Evolutionary conservation across 495 filamentous ascomycete species (phyloP).

Genomic region (Filosporella fistucella): DNA sequence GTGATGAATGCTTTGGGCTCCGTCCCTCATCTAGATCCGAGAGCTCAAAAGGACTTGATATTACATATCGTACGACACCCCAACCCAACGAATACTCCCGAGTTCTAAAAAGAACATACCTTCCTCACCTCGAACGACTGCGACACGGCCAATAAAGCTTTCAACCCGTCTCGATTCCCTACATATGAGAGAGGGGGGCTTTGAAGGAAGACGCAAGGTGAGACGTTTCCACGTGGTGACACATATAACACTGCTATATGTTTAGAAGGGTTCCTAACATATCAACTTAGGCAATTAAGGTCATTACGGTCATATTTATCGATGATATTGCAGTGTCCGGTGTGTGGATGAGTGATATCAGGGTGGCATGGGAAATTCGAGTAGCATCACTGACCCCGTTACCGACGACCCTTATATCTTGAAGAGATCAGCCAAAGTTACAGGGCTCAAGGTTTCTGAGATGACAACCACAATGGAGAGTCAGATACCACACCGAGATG

Average conservation of each 20-base stretch:
- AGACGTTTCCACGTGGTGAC: constrained; percentile 24
- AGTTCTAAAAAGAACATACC: constrained; percentile 5
- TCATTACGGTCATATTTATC: constrained; percentile 3
- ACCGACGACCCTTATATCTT: constrained; percentile 22
- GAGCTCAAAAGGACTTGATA: constrained; percentile 15
- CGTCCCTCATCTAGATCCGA: constrained; percentile 1
- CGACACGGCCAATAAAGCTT: not conserved
- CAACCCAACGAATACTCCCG: constrained; percentile 15
- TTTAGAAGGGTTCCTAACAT: too few relatives aligned
- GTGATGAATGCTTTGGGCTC: not conserved
- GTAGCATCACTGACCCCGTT: constrained; percentile 15
- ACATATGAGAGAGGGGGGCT: too few relatives aligned
- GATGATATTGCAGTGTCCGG: constrained; percentile 14
- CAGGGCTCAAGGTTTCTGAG: constrained; percentile 7
- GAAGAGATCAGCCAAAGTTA: constrained; percentile 12
- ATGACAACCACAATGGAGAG: constrained; percentile 24
- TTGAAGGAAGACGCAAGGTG: constrained; percentile 20
- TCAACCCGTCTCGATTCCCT: too few relatives aligned
- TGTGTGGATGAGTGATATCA: constrained; percentile 18
- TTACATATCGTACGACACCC: constrained; percentile 18
- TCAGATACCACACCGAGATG: constrained; percentile 20
- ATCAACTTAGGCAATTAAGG: constrained; percentile 8
- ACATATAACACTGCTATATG: constrained; percentile 15
- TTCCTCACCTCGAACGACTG: constrained; percentile 4
- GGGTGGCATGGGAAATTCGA: constrained; percentile 18